Base-by-base conservation (phyloP, 1,284 basidiomycete genomes). In the Malassezia pachydermatis region DNA sequence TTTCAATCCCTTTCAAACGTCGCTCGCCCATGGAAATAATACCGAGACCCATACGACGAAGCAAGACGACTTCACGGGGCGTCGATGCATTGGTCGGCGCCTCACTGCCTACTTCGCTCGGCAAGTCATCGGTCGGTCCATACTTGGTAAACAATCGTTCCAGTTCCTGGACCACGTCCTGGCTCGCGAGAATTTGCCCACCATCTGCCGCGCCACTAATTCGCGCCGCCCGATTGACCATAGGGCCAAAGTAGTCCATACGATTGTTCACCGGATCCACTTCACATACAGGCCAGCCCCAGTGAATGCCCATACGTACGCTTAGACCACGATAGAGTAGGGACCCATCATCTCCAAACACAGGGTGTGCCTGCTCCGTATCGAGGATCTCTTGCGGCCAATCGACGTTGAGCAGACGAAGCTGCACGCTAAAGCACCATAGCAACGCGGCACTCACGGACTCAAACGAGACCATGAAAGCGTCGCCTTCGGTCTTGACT, bases 401-500 rank as follows among this genome's bases (percentile, higher is more conserved):
- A 23, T 82, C 76, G 58, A 86, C 82, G n/a, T 82, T 77, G 33
- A 96, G 76, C 14, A 99, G 77, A 60, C 85, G 81, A 34, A 84
- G 75, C 73, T 98, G 94, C 30, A 92, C 87, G 33, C 80, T 83
- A 68, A 96, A 78, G 63, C 84, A 86, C 87, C 88, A 98, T 76
- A 89, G 81, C 30, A 98, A 73, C 0, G 88, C 94, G 0, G 86
- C 79, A 3, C 87, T 78, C 7, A 89, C 81, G 4, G 82, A 86
- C 8, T 86, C 85, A 78, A 99, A 98, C n/a, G 64, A 90, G 40
- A 92, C 90, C 86, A 98, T 94, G 77, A 98, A 98, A 0, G 92
- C 84, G 67, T 98, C 94, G 29, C 94, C 94, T 83, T 98, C 94
- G 17, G 94, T 98, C 75, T 99, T 99, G 65, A 96, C 92, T 74